Evolutionary conservation across 805 yeast species (phyloP), one percentile per base, ranked within the genome.

Genomic region (Yarrowia sp.): DNA sequence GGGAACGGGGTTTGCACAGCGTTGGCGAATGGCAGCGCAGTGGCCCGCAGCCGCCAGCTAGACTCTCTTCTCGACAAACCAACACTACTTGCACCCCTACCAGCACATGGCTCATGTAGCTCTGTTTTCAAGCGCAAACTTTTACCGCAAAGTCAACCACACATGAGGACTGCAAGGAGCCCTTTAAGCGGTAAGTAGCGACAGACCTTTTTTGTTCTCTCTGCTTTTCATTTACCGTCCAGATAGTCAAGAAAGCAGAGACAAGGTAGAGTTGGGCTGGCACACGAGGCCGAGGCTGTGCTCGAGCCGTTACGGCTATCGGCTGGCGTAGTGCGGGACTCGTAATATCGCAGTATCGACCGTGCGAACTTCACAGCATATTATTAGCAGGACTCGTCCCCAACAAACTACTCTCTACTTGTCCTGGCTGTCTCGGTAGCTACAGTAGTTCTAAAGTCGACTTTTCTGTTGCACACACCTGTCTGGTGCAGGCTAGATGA

Each of bases 251-350:
- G 38, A 36, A 36, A 17, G 13, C 7, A 43, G 24, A 43, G 47
- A 43, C 4, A 34, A 47, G 40, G 55, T 50, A 50, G 40, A 50
- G 55, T 50, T 50, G 55, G 40, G 55, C 40, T 17, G 53, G 53
- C 56, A 34, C 56, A 52, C 56, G 56, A 52, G 56, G 56, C 42
- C 56, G 56, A 52, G 56, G 56, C 56, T 52, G 56, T 34, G 56
- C 44, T 15, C 10, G 17, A 10, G 20, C 53, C 53, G 53, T 33
- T 47, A 38, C 17, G 24, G 7, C 47, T 20, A 43, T 43, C 47
- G 24, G 30, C 3, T 24, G 2, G 30, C 3, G 30, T 24, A 24
- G 30, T 24, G 30, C 3, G n/a, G 30, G 5, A 24, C 30, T 24
- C 30, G 30, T 24, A 24, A 24, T 24, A 24, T 24, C 30, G 30